phyloP scores from a whole-genome alignment of 1,284 basidiomycete species.

The Anthracocystis panici-leucophaei region DNA sequence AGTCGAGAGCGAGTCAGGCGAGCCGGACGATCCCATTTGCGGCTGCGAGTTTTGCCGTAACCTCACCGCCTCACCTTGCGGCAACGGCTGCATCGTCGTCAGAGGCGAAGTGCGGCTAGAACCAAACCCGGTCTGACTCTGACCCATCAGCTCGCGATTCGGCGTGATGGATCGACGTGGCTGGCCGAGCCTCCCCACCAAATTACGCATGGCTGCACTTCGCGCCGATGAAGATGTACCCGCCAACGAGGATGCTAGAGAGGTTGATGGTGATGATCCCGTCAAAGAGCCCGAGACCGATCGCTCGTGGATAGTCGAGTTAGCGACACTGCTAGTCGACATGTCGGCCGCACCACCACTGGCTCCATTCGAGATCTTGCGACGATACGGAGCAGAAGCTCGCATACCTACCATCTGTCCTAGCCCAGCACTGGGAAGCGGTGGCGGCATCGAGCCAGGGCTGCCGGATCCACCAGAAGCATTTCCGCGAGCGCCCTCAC shows the following conservation, averaged over 20 bases:
- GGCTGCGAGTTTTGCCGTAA: conserved; percentile 43
- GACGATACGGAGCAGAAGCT: conserved; percentile 41
- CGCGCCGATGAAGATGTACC: conserved; percentile 21
- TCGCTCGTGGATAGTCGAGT: conserved; percentile 42
- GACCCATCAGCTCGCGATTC: conserved; percentile 33
- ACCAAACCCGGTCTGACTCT: conserved; percentile 6
- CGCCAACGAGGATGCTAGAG: conserved; percentile 11
- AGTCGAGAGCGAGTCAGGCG: conserved; percentile 9
- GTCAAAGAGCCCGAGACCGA: conserved; percentile 25
- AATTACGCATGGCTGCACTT: conserved; percentile 40
- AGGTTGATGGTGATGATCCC: conserved; percentile 20
- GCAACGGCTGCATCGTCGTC: conserved; percentile 28
- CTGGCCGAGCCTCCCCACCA: conserved; percentile 39
- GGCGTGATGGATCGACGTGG: conserved; percentile 40
- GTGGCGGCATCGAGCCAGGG: conserved; percentile 21
- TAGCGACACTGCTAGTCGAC: conserved; percentile 24
- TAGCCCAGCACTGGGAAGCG: conserved; percentile 18
- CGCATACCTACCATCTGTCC: conserved; percentile 37
- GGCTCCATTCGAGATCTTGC: conserved; percentile 45
- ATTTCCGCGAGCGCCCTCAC: conserved; percentile 17
- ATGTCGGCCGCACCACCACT: conserved; percentile 22
- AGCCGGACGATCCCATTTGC: conserved; percentile 19
- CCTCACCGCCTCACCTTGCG: conserved; percentile 22
- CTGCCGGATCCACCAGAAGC: conserved; percentile 12
- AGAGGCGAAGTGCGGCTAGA: conserved; percentile 33